These are phyloP conservation scores for Heimioporus sp. DNA, from an alignment of 768 basidiomycete genomes.

Conservation along the genomic window DNA sequence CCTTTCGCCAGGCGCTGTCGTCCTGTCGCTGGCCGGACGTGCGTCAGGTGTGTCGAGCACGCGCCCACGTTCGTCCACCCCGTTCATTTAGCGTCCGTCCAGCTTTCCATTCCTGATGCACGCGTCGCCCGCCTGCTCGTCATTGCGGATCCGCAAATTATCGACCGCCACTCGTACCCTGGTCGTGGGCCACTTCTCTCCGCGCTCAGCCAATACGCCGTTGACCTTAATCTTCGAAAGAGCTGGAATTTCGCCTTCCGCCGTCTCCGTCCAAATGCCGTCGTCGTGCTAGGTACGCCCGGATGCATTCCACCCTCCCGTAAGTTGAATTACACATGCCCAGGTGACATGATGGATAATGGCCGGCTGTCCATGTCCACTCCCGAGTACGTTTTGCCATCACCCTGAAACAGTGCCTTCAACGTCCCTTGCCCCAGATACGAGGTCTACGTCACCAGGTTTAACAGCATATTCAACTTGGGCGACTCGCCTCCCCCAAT, in stretches of 20 bases:
- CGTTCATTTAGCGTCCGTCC: not conserved
- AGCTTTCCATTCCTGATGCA: conserved; percentile 19
- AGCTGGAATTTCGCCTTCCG: conserved; percentile 68
- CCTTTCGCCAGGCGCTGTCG: conserved; percentile 47
- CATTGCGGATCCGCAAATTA: conserved; percentile 85
- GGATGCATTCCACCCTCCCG: not conserved
- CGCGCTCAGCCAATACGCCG: conserved; percentile 59
- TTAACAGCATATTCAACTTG: conserved; percentile 64
- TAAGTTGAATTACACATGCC: not conserved
- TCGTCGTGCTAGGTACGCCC: conserved; percentile 69
- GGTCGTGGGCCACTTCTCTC: conserved; percentile 53
- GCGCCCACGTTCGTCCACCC: not conserved
- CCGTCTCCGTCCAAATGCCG: conserved; percentile 59
- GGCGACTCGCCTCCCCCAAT: conserved; percentile 44
- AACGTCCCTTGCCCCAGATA: conserved; percentile 53
- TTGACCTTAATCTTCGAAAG: conserved; percentile 83
- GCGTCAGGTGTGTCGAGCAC: conserved; percentile 19
- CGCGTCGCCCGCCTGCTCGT: conserved; percentile 50
- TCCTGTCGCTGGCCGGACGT: conserved; percentile 64
- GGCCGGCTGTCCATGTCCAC: conserved; percentile 65
- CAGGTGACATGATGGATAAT: conserved; percentile 83
- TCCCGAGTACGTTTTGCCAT: conserved; percentile 55
- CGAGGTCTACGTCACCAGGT: conserved; percentile 62
- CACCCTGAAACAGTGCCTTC: conserved; percentile 2
- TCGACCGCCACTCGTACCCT: conserved; percentile 74